A percentile compares a stretch with the other conserved stretches of the same genome.
Evolutionary conservation across 2,329 filamentous ascomycete genomes (phyloP).

Genomic region (Cladosporium austrohemisphaericum): DNA sequence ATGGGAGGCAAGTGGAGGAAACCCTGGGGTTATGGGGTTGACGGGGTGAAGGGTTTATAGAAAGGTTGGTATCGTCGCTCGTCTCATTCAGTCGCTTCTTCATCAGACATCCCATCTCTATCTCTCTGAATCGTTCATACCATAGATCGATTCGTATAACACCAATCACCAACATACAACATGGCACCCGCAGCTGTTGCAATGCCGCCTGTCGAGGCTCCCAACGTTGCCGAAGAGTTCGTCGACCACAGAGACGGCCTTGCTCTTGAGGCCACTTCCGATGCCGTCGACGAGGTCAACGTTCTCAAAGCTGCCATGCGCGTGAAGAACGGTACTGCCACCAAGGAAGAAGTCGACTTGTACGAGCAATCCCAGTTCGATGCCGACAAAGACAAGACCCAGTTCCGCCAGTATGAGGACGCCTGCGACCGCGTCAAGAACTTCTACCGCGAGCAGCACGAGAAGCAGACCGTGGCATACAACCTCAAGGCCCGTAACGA

Average conservation of each 20-base stretch:
- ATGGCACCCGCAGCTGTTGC: constrained; percentile 38
- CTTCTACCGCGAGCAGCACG: constrained; percentile 74
- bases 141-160: neutral
- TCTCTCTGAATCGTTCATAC: neutral
- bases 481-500: constrained; percentile 75
- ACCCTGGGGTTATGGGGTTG: constrained; percentile 1
- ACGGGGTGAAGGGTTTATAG: neutral
- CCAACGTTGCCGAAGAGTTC: constrained; percentile 41
- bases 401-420: constrained; percentile 78
- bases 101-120: neutral
- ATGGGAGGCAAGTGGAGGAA: constrained; percentile 10
- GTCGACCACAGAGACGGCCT: constrained; percentile 49
- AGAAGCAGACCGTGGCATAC: constrained; percentile 74
- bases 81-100: constrained; percentile 1
- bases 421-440: constrained; percentile 80
- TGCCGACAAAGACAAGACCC: constrained; percentile 69
- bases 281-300: constrained; percentile 59
- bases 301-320: constrained; percentile 50
- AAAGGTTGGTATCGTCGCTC: constrained; percentile 13
- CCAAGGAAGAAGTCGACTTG: constrained; percentile 39
- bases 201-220: constrained; percentile 41
- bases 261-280: constrained; percentile 56
- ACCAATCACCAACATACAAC: neutral
- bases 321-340: constrained; percentile 35
- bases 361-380: constrained; percentile 65